Evolutionary conservation across 345 rosid species (phyloP).

Genomic region (Salix exigua): DNA sequence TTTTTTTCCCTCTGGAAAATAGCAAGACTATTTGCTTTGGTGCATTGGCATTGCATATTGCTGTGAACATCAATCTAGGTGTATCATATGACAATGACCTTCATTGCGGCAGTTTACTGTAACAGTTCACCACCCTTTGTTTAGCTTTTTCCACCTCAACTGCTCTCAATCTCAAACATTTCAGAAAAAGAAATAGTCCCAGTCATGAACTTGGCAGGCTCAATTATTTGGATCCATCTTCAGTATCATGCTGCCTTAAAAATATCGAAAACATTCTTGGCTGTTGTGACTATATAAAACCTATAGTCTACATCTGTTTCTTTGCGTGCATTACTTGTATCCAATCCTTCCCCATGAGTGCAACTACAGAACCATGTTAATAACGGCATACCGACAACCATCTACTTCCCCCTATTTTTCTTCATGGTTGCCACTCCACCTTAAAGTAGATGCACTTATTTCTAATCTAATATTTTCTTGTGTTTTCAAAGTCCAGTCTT

Average conservation of each 20-base stretch:
- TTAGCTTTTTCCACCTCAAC: neutral
- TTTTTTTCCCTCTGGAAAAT: neutral
- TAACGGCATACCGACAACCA: neutral
- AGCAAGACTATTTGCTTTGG: neutral
- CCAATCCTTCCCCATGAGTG: neutral
- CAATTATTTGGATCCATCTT: neutral
- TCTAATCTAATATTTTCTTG: neutral
- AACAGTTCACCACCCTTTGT: neutral
- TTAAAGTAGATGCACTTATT: too few species aligned
- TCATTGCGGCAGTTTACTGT: neutral
- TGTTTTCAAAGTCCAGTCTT: neutral
- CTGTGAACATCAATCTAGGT: neutral
- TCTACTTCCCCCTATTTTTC: neutral
- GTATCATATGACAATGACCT: neutral
- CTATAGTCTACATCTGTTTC: too few species aligned
- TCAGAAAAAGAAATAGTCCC: neutral
- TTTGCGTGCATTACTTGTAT: too few species aligned
- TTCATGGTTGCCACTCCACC: neutral
- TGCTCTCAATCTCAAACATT: neutral
- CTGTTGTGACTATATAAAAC: too few species aligned
- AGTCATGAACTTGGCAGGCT: neutral
- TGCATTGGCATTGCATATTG: neutral
- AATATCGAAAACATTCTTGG: too few species aligned
- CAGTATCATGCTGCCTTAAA: neutral
- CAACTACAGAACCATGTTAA: neutral